phyloP scores from a whole-genome alignment of 495 filamentous ascomycete species.

The Aspergillus sparsus region DNA sequence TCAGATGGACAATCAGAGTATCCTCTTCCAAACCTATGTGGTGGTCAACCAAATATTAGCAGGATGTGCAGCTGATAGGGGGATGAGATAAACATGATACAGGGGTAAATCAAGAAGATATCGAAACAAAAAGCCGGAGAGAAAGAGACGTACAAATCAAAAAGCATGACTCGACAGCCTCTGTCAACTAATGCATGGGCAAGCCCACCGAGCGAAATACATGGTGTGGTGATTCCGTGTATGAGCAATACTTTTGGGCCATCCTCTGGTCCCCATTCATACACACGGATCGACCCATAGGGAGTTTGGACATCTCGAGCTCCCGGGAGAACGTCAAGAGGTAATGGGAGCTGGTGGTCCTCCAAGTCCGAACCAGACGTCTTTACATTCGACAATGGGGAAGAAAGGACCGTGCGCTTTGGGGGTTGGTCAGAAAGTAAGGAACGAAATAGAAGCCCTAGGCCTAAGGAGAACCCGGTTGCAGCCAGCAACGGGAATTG shows the following conservation, averaged over 20 bases:
- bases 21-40: conserved; percentile 70
- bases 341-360: conserved; percentile 61
- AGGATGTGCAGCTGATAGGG: neutral
- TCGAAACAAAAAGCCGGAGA: too few relatives aligned
- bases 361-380: conserved; percentile 49
- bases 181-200: conserved; percentile 68
- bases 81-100: too few relatives aligned
- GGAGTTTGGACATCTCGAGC: conserved; percentile 71
- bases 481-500: conserved; percentile 46
- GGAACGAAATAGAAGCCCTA: conserved; percentile 44
- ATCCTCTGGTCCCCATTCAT: conserved; percentile 85
- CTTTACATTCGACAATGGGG: conserved; percentile 50
- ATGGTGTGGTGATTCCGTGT: conserved; percentile 86
- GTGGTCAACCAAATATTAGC: neutral
- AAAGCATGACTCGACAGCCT: conserved; percentile 82
- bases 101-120: too few relatives aligned
- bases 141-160: conserved; percentile 53
- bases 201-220: conserved; percentile 66
- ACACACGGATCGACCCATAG: conserved; percentile 79
- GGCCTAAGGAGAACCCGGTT: conserved; percentile 43
- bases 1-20: conserved; percentile 70
- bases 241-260: conserved; percentile 79
- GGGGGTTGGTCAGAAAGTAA: conserved; percentile 27
- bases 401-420: conserved; percentile 38
- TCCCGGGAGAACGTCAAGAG: conserved; percentile 72